A percentile compares a stretch with the other conserved stretches of the same genome.
phyloP scores from a whole-genome alignment of 768 basidiomycete genomes.

The Pleurotus djamor region DNA sequence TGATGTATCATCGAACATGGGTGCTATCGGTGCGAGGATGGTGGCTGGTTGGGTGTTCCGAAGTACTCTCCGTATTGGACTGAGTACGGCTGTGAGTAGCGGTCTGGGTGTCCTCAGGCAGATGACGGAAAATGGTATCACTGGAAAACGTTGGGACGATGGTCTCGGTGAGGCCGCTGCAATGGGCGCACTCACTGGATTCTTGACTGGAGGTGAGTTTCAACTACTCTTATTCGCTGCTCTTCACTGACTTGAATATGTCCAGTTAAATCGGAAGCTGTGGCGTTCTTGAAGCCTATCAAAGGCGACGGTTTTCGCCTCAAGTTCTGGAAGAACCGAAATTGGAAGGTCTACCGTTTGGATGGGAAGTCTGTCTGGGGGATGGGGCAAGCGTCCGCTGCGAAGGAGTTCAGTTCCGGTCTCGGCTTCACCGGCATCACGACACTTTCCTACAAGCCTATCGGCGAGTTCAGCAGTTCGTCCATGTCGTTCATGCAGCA shows the following conservation, averaged over 20 bases:
- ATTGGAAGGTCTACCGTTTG: slow-evolving; percentile 1
- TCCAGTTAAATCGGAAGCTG: neutral
- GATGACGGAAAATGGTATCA: neutral
- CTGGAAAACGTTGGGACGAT: neutral
- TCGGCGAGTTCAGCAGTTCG: neutral
- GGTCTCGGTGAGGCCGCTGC: neutral
- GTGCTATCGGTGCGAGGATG: neutral
- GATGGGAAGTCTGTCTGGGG: neutral
- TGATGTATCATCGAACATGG: neutral
- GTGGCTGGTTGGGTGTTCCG: neutral
- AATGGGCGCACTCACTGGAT: neutral
- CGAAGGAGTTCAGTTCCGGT: neutral
- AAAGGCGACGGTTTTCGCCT: neutral
- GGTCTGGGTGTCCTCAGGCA: neutral
- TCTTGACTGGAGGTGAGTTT: neutral
- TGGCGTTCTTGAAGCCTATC: slow-evolving; percentile 3
- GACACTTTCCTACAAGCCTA: neutral
- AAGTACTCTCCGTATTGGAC: neutral
- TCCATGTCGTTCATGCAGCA: neutral
- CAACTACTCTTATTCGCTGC: neutral
- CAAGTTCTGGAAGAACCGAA: slow-evolving; percentile 6
- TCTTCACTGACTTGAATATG: neutral
- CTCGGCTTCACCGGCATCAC: neutral
- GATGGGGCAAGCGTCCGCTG: neutral
- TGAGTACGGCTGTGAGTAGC: neutral